Evolutionary conservation across 345 rosid genomes (phyloP).

Genomic region (Draba incana): DNA sequence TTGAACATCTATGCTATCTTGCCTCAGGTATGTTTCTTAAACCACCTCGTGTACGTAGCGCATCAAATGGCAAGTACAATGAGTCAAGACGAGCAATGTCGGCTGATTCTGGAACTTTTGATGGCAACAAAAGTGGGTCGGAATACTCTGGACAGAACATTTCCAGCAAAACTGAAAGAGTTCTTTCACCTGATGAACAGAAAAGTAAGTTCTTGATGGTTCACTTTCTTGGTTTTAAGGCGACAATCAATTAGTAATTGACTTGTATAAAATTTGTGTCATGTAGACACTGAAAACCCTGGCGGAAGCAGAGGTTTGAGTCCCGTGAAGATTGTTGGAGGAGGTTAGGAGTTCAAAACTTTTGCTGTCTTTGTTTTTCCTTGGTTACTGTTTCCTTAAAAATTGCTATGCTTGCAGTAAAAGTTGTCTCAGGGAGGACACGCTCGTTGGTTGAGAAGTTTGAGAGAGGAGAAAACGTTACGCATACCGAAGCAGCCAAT

Average conservation of each 20-base stretch:
- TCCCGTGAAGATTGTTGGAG: constrained; percentile 65
- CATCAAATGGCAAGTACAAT: constrained; percentile 49
- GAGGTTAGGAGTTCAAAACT: constrained; percentile 59
- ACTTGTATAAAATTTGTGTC: constrained; percentile 16
- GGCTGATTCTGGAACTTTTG: constrained; percentile 51
- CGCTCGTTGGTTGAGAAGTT: constrained; percentile 92
- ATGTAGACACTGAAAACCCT: constrained; percentile 53
- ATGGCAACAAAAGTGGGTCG: constrained; percentile 31
- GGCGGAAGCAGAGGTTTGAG: constrained; percentile 40
- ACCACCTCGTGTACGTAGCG: constrained; percentile 70
- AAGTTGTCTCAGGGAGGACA: constrained; percentile 86
- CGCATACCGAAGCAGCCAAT: constrained; percentile 43
- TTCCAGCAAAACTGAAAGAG: constrained; percentile 49
- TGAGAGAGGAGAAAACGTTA: constrained; percentile 65
- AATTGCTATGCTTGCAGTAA: constrained; percentile 64
- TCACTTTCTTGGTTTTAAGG: constrained; percentile 26
- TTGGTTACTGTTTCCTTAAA: constrained; percentile 22
- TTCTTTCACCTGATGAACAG: constrained; percentile 46
- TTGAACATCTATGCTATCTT: constrained; percentile 14
- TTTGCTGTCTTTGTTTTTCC: constrained; percentile 5
- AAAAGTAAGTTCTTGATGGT: constrained; percentile 55
- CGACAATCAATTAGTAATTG: constrained; percentile 11
- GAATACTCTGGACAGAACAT: constrained; percentile 46
- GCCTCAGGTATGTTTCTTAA: constrained; percentile 69
- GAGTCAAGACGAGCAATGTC: constrained; percentile 51